Percentiles rank a stretch among this genome's conserved stretches.
Conservation (phyloP, 164 flowering plant genomes). For the Nymphaea thermarum region DNA sequence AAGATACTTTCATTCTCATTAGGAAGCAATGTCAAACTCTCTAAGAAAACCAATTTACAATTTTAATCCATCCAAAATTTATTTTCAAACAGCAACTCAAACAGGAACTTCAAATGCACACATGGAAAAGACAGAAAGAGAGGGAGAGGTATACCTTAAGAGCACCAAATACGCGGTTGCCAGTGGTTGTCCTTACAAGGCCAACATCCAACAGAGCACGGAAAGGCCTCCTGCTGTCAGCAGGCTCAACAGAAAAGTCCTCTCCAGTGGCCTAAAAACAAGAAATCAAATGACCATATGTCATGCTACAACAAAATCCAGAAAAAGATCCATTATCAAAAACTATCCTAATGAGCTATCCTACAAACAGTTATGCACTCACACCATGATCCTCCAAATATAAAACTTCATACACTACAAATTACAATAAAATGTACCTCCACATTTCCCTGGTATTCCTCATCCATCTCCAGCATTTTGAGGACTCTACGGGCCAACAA, state of each 20-base stretch:
- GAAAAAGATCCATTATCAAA: too few relatives aligned
- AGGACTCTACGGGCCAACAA: slow-evolving; percentile 29
- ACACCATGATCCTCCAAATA: too few relatives aligned
- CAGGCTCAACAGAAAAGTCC: slow-evolving; percentile 30
- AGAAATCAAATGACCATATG: background rate
- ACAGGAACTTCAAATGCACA: background rate
- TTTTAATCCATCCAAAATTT: too few relatives aligned
- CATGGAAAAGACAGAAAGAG: background rate
- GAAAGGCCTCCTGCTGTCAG: slow-evolving; percentile 29
- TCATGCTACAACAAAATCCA: too few relatives aligned
- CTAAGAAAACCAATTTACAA: too few relatives aligned
- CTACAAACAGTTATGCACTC: too few relatives aligned
- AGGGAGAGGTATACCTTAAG: slow-evolving; percentile 22
- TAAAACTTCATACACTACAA: too few relatives aligned
- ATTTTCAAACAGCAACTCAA: background rate
- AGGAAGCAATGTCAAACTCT: too few relatives aligned
- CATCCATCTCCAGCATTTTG: slow-evolving; percentile 28
- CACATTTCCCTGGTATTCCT: slow-evolving; percentile 23
- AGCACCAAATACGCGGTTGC: slow-evolving; percentile 32
- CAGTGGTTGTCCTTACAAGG: slow-evolving; percentile 32
- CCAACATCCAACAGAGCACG: slow-evolving; percentile 37
- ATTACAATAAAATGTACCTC: slow-evolving; percentile 12
- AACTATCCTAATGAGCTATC: too few relatives aligned
- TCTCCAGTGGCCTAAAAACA: slow-evolving; percentile 21
- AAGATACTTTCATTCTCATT: too few relatives aligned